phyloP scores from a whole-genome alignment of 2,329 filamentous ascomycete genomes.

The Orbilia ellipsospora region DNA sequence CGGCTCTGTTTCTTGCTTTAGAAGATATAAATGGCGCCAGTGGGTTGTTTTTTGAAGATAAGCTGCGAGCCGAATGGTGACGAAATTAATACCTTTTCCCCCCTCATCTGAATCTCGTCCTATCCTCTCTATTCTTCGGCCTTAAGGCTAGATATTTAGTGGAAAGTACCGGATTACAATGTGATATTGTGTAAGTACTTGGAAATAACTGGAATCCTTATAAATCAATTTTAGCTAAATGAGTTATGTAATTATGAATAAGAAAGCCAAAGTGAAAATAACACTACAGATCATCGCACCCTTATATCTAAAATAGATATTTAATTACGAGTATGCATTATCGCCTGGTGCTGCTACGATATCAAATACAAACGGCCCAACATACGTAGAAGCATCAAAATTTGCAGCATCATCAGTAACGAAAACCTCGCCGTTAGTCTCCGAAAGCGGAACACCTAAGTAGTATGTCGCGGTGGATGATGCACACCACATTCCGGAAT shows the following conservation, averaged over 20 bases:
- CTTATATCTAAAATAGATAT: too few relatives aligned
- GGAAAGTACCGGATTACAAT: too few relatives aligned
- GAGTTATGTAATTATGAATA: too few relatives aligned
- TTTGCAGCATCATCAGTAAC: background rate
- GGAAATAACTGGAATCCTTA: too few relatives aligned
- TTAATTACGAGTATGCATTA: background rate
- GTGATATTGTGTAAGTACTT: too few relatives aligned
- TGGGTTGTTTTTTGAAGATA: conserved; percentile 61
- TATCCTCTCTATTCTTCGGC: too few relatives aligned
- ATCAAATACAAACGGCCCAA: conserved; percentile 14
- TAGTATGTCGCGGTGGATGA: background rate
- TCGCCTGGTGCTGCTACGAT: background rate
- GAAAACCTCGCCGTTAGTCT: background rate
- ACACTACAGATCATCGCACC: too few relatives aligned
- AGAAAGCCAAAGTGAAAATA: too few relatives aligned
- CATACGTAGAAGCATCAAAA: background rate
- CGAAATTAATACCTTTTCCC: too few relatives aligned
- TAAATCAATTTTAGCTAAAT: too few relatives aligned
- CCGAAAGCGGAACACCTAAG: background rate
- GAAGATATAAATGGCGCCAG: conserved; percentile 60
- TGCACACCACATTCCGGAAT: conserved; percentile 3
- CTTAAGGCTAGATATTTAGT: too few relatives aligned
- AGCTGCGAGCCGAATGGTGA: background rate
- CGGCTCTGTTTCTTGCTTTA: conserved; percentile 61
- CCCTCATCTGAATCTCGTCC: too few relatives aligned